phyloP scores from a whole-genome alignment of 2,329 filamentous ascomycete species.

The Escovopsis sp. region DNA sequence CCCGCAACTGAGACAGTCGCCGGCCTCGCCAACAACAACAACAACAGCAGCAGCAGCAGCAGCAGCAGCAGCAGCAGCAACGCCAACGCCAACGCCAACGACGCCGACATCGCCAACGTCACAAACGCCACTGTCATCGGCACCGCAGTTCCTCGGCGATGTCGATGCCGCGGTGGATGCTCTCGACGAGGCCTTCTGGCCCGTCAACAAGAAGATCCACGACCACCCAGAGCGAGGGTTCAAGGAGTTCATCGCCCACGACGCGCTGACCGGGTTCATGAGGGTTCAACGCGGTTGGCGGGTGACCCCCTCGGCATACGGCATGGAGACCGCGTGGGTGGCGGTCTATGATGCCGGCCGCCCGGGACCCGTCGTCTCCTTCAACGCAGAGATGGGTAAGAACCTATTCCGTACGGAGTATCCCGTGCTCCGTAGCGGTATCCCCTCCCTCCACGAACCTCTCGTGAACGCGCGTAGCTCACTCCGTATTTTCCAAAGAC shows the following conservation, averaged over 20 bases:
- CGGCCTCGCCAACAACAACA: too few species aligned
- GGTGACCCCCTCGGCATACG: conserved; percentile 26
- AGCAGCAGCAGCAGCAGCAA: too few species aligned
- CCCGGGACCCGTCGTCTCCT: conserved; percentile 23
- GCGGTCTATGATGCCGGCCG: conserved; percentile 23
- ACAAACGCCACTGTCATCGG: background rate
- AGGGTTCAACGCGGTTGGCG: conserved; percentile 19
- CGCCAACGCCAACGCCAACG: too few species aligned
- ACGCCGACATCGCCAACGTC: too few species aligned
- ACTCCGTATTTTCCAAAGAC: conserved; percentile 17
- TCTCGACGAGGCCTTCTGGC: conserved; percentile 14
- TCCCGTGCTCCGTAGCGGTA: background rate
- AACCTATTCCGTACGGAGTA: too few species aligned
- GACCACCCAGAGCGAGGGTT: conserved; percentile 28
- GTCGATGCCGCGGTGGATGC: conserved; percentile 12
- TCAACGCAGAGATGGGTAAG: conserved; percentile 25
- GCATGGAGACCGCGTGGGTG: conserved; percentile 29
- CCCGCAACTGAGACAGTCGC: too few species aligned
- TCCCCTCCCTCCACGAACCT: background rate
- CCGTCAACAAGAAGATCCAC: conserved; percentile 27
- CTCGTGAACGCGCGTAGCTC: background rate
- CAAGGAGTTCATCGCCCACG: conserved; percentile 27
- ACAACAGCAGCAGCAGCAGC: too few species aligned
- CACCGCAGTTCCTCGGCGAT: conserved; percentile 24
- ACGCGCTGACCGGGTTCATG: conserved; percentile 23